Base-by-base conservation (phyloP, 257 asterid genomes). In the Solanum ahanhuiri region DNA sequence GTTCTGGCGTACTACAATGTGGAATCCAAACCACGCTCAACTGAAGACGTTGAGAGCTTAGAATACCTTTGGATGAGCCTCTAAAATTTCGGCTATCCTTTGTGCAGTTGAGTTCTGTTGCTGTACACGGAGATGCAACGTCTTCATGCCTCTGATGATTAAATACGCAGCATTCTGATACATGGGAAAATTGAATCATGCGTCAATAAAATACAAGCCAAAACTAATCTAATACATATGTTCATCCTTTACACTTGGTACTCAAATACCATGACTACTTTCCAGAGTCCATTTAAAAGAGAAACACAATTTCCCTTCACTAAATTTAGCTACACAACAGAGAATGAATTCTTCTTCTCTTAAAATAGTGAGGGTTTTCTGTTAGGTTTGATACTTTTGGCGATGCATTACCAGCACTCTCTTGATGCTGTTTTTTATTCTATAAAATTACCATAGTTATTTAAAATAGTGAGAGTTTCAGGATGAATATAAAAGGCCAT, bases 141-240 rank as follows among this genome's bases (percentile, higher is more conserved):
- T 97, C 92, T 97, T 97, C 99, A 95, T 95, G 94, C 99, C 99
- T 91, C 98, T 92, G 89, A 94, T 93, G 94, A 97, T 91, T 79
- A 90, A 92, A 89, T 93, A 95, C 22, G 98, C 98, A 20, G 99
- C 99, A 89, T 96, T 96, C 99, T 96, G 91, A 83, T 34, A 72
- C 86, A 77, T 64, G 84, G 83, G 87, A 71, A 83, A 82, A 88
- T 45, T 0, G 23, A 77, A 77, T 77, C 83, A 77, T 39, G 72
- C 18, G n/a, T 35, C 84, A 85, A 85, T 10, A 28, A 58, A 73
- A 75, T 54, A 57, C 51, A 54, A 82, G 31, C 45, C 35, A 57
- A 58, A 33, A 54, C 45, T 82, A 20, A 28, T 35, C 18, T 4
- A 54, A 45, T 81, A 81, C 41, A 48, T 28, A 48, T 48, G 39